Conservation (phyloP, 208 protist species). For the Acanthamoeba divionensis region DNA sequence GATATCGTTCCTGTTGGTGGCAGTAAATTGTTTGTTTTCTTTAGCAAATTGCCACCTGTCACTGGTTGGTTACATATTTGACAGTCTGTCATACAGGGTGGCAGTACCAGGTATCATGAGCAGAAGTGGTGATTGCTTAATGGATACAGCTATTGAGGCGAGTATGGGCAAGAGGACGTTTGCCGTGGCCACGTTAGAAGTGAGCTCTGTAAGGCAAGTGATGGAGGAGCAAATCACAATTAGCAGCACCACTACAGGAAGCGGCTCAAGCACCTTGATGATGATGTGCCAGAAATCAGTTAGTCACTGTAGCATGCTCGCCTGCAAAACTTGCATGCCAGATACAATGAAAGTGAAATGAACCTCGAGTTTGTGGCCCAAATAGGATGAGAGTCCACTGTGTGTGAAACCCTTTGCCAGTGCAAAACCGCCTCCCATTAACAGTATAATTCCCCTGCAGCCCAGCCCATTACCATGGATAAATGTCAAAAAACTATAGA, state of each 20-base stretch:
- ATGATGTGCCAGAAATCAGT: too few relatives aligned
- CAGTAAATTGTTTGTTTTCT: too few relatives aligned
- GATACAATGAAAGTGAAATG: too few relatives aligned
- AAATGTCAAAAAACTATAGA: too few relatives aligned
- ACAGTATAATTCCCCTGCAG: not conserved
- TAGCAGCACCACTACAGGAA: not conserved
- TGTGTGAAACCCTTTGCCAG: not conserved
- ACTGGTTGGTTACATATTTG: too few relatives aligned
- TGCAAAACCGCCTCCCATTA: not conserved
- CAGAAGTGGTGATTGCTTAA: not conserved
- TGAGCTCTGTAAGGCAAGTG: not conserved
- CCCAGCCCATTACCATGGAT: too few relatives aligned
- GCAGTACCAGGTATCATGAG: constrained; percentile 1
- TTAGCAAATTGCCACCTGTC: too few relatives aligned
- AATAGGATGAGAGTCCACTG: not conserved
- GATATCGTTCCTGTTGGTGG: not conserved
- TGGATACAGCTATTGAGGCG: not conserved
- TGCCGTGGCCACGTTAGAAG: not conserved
- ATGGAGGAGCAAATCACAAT: not conserved
- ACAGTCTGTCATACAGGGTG: too few relatives aligned
- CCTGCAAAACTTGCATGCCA: too few relatives aligned
- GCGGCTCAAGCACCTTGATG: not conserved
- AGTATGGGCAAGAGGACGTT: not conserved
- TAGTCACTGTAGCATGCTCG: too few relatives aligned
- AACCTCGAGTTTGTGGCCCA: not conserved